These are phyloP conservation scores for Knoxia roxburghii DNA, from an alignment of 257 asterid species.

Conservation along the genomic window DNA sequence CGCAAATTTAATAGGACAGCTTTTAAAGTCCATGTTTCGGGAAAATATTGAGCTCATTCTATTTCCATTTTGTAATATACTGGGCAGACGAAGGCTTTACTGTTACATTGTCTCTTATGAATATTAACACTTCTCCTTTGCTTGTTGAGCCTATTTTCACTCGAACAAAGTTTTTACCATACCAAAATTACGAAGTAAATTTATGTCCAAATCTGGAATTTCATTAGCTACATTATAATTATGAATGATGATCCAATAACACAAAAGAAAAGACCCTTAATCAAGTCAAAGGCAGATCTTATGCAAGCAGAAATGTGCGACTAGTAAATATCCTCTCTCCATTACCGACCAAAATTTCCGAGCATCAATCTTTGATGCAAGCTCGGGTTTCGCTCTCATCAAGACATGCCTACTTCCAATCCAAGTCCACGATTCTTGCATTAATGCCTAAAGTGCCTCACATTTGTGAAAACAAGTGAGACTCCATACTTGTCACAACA, in stretches of 20 bases:
- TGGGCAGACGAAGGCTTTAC: no score
- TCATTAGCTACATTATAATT: no score
- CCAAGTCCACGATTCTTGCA: no score
- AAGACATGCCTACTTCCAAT: background rate
- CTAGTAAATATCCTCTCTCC: background rate
- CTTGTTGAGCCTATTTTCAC: no score
- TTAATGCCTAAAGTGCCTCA: conserved; percentile 95
- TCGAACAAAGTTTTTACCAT: no score
- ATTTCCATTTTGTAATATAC: no score
- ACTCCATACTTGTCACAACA: conserved; percentile 88
- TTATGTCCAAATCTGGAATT: no score
- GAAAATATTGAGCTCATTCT: no score
- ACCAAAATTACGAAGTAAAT: no score
- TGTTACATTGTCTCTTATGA: no score
- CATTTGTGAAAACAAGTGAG: conserved; percentile 64
- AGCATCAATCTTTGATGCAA: background rate
- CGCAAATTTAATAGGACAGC: conserved; percentile 2
- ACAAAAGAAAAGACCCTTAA: background rate
- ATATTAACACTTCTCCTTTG: no score
- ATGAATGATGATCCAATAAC: background rate
- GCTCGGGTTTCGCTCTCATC: background rate
- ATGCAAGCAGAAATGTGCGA: background rate
- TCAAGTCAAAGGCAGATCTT: background rate
- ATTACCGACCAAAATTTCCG: conserved; percentile 15
- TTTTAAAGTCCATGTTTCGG: background rate